A percentile compares a stretch with the other conserved stretches of the same genome.
phyloP scores from a whole-genome alignment of 1,284 basidiomycete species.

The Trametes hirsuta region DNA sequence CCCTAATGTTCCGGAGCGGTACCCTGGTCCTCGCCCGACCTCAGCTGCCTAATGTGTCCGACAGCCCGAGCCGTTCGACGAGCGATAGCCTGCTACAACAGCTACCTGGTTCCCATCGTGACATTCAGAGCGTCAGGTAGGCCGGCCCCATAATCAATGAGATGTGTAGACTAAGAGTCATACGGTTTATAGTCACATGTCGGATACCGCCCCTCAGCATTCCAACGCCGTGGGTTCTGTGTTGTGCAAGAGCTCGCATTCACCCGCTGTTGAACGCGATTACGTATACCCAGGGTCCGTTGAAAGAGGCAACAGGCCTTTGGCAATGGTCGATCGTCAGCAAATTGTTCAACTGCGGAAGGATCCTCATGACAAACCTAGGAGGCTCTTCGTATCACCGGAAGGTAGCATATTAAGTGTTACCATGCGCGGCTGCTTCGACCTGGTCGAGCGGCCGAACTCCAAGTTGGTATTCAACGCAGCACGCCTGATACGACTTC shows the following conservation, averaged over 20 bases:
- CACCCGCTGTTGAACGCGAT: no score
- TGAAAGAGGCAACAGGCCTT: no score
- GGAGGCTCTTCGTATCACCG: slow-evolving; percentile 38
- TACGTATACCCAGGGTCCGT: no score
- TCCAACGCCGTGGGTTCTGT: no score
- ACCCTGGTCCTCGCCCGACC: background rate
- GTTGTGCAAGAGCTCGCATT: no score
- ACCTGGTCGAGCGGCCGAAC: slow-evolving; percentile 29
- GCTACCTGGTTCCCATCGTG: no score
- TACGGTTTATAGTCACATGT: no score
- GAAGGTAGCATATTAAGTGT: slow-evolving; percentile 28
- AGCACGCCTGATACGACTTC: background rate
- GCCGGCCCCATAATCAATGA: background rate
- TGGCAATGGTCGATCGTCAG: background rate
- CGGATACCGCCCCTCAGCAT: no score
- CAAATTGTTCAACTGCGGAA: slow-evolving; percentile 19
- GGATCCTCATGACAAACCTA: slow-evolving; percentile 43
- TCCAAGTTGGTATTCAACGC: slow-evolving; percentile 6
- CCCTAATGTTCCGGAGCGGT: slow-evolving; percentile 1
- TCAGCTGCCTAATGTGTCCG: background rate
- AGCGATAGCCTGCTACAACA: no score
- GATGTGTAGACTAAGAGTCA: background rate
- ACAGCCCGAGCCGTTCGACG: no score
- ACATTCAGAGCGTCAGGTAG: no score
- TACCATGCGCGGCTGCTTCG: slow-evolving; percentile 43